phyloP scores from a whole-genome alignment of 768 basidiomycete genomes.

The Auriscalpium vulgare region DNA sequence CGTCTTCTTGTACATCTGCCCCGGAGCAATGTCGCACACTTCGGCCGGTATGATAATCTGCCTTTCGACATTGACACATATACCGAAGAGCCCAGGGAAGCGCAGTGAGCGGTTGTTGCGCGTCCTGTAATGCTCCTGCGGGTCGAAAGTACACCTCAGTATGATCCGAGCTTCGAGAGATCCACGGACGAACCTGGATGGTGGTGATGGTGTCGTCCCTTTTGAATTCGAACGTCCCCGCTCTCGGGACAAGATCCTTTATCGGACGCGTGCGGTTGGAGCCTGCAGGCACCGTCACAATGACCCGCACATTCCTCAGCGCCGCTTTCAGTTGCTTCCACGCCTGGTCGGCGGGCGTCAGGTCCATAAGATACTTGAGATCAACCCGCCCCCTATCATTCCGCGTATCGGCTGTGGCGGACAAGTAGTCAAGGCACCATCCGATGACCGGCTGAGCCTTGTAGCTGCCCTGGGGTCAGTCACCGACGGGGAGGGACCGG shows the following conservation, averaged over 20 bases:
- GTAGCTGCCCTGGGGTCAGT: neutral
- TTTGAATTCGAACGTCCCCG: slow-evolving; percentile 3
- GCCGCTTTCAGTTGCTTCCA: slow-evolving; percentile 3
- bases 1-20: slow-evolving; percentile 14
- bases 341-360: neutral
- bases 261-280: slow-evolving; percentile 7
- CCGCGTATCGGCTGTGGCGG: neutral
- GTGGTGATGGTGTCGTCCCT: slow-evolving; percentile 8
- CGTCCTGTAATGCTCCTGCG: slow-evolving; percentile 6
- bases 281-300: slow-evolving; percentile 3
- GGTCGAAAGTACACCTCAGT: neutral
- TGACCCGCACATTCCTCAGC: slow-evolving; percentile 7
- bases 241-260: slow-evolving; percentile 5
- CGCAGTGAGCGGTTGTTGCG: slow-evolving; percentile 6
- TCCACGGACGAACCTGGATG: neutral
- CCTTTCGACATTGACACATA: slow-evolving; percentile 5
- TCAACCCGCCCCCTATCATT: neutral
- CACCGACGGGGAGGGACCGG: neutral
- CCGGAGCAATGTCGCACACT: slow-evolving; percentile 11
- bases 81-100: slow-evolving; percentile 6
- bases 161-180: neutral
- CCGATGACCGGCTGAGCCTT: slow-evolving; percentile 11
- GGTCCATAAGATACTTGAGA: neutral
- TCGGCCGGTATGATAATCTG: slow-evolving; percentile 9
- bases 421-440: slow-evolving; percentile 7